Percentiles rank a stretch among this genome's conserved stretches.
Evolutionary conservation across 495 filamentous ascomycete genomes (phyloP).

Genomic region (Talaromyces trachyspermus): DNA sequence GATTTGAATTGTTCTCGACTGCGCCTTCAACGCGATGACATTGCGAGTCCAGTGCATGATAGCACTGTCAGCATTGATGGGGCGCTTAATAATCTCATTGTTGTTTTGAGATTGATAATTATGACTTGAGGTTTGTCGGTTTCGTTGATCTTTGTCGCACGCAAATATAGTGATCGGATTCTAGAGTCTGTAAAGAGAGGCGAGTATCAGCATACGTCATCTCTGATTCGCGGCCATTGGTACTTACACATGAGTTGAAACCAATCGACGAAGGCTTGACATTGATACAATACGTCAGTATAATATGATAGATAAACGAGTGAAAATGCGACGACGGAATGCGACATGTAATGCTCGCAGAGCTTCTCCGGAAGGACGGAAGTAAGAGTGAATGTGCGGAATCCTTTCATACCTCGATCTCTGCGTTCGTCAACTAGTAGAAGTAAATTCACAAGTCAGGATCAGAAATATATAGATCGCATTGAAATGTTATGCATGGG

Average conservation of each 20-base stretch:
- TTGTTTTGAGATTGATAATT: slow-evolving; percentile 93
- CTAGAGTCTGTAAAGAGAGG: slow-evolving; percentile 63
- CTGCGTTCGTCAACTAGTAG: slow-evolving; percentile 62
- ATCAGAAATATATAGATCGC: no score
- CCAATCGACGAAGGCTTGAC: slow-evolving; percentile 72
- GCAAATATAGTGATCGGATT: slow-evolving; percentile 93
- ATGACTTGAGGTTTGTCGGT: slow-evolving; percentile 83
- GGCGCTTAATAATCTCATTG: slow-evolving; percentile 85
- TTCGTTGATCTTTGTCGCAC: slow-evolving; percentile 84
- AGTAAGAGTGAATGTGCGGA: slow-evolving; percentile 14
- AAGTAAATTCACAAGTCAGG: slow-evolving; percentile 11
- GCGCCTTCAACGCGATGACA: slow-evolving; percentile 93
- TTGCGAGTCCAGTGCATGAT: slow-evolving; percentile 98
- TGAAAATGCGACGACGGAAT: not conserved
- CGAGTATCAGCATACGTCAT: slow-evolving; percentile 13
- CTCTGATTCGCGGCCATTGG: slow-evolving; percentile 4
- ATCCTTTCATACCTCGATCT: slow-evolving; percentile 61
- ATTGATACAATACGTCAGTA: slow-evolving; percentile 32
- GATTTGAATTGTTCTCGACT: slow-evolving; percentile 88
- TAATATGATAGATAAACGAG: slow-evolving; percentile 6
- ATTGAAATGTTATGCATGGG: no score
- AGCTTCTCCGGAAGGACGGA: slow-evolving; percentile 4
- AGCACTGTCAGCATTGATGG: slow-evolving; percentile 98
- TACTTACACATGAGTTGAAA: slow-evolving; percentile 92
- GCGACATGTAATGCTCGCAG: not conserved